phyloP scores from a whole-genome alignment of 805 yeast genomes.

The Maudiozyma barnettii region DNA sequence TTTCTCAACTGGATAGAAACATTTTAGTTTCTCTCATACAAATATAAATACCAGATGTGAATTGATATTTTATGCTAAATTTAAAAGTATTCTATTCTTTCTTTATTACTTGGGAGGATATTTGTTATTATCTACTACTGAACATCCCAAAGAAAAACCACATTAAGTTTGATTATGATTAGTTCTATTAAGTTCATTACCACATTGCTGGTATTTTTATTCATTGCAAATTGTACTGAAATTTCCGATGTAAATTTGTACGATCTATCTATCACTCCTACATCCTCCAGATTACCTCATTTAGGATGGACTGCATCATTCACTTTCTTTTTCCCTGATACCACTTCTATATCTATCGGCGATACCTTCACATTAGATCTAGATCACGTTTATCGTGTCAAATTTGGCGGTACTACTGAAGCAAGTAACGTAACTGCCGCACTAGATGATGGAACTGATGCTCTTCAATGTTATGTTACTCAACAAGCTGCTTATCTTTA shows the following conservation, averaged over 20 bases:
- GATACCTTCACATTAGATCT: slow-evolving; percentile 23
- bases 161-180: neutral
- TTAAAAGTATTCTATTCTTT: no score
- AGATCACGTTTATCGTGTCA: slow-evolving; percentile 29
- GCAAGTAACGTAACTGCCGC: slow-evolving; percentile 8
- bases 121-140: no score
- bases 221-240: slow-evolving; percentile 5
- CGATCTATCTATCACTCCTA: slow-evolving; percentile 9
- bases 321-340: slow-evolving; percentile 17
- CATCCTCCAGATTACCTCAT: slow-evolving; percentile 15
- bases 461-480: slow-evolving; percentile 26
- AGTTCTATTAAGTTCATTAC: neutral
- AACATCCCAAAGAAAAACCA: neutral
- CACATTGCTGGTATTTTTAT: neutral
- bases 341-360: slow-evolving; percentile 14
- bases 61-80: no score
- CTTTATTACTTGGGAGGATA: no score
- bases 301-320: slow-evolving; percentile 30
- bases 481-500: slow-evolving; percentile 30
- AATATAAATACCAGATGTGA: no score
- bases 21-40: no score
- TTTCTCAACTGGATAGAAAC: no score
- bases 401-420: slow-evolving; percentile 18
- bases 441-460: slow-evolving; percentile 18
- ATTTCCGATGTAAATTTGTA: slow-evolving; percentile 10